phyloP scores from a whole-genome alignment of 1,284 basidiomycete species.

The Schizophyllum amplum region DNA sequence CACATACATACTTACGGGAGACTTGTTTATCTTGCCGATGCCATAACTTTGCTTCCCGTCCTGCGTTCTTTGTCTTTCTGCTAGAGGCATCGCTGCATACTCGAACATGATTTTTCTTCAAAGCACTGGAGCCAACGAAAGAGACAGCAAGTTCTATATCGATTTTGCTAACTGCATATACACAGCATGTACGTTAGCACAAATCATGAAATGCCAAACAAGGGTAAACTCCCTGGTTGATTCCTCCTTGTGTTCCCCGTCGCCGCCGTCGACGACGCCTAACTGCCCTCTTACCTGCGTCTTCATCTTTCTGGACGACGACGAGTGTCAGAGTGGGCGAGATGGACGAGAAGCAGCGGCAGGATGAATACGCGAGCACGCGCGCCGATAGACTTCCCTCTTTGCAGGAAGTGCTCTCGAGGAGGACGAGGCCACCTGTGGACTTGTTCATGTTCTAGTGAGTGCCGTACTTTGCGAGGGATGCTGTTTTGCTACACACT shows the following conservation, averaged over 20 bases:
- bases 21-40: not conserved
- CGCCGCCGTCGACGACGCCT: not conserved
- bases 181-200: no score
- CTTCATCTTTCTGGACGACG: not conserved
- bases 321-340: not conserved
- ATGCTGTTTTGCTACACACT: no score
- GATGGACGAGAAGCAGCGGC: conserved; percentile 41
- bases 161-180: no score
- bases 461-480: no score
- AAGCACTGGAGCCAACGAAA: no score
- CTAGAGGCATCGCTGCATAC: no score
- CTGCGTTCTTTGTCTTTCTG: no score
- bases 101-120: no score
- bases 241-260: not conserved
- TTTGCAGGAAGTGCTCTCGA: conserved; percentile 79
- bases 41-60: not conserved
- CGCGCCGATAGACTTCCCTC: conserved; percentile 69
- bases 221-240: not conserved
- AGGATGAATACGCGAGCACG: conserved; percentile 61
- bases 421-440: conserved; percentile 87
- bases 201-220: not conserved
- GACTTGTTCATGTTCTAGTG: conserved; percentile 99
- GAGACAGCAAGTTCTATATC: no score
- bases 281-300: not conserved
- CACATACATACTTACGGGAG: not conserved